Conservation (phyloP, 441 rosid species). For the Erodium chrysanthum region DNA sequence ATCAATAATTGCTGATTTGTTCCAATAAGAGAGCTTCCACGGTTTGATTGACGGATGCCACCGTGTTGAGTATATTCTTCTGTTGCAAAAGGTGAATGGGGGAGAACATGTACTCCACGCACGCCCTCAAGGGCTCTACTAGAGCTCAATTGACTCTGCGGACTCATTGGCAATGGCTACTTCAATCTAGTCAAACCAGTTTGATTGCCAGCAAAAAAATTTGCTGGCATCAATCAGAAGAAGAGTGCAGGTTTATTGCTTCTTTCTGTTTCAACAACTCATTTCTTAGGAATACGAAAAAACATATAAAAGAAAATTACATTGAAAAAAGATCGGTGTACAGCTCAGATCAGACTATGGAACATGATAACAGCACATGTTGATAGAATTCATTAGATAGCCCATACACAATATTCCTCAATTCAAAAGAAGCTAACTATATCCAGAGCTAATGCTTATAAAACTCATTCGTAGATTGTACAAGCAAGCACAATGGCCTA, state of each 20-base stretch:
- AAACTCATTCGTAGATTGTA: neutral
- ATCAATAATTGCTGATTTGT: constrained; percentile 42
- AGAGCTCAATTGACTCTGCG: constrained; percentile 27
- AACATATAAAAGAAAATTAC: neutral
- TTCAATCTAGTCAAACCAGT: constrained; percentile 12
- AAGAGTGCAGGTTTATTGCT: constrained; percentile 7
- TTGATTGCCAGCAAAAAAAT: constrained; percentile 34
- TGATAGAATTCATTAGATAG: neutral
- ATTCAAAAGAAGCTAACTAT: neutral
- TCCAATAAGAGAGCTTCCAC: constrained; percentile 31
- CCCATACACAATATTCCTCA: neutral
- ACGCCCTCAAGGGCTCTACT: constrained; percentile 62
- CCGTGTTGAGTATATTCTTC: constrained; percentile 38
- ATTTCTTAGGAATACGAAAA: neutral
- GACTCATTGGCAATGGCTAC: constrained; percentile 38
- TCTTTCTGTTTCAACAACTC: neutral
- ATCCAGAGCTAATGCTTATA: neutral
- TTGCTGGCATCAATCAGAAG: constrained; percentile 35
- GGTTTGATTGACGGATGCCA: constrained; percentile 30
- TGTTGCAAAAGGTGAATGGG: constrained; percentile 55
- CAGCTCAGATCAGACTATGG: neutral
- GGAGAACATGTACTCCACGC: constrained; percentile 58
- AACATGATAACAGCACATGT: neutral
- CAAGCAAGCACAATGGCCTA: neutral
- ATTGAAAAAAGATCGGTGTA: neutral